Conservation (phyloP, 306 rosid species). For the Citrullus amarus region DNA sequence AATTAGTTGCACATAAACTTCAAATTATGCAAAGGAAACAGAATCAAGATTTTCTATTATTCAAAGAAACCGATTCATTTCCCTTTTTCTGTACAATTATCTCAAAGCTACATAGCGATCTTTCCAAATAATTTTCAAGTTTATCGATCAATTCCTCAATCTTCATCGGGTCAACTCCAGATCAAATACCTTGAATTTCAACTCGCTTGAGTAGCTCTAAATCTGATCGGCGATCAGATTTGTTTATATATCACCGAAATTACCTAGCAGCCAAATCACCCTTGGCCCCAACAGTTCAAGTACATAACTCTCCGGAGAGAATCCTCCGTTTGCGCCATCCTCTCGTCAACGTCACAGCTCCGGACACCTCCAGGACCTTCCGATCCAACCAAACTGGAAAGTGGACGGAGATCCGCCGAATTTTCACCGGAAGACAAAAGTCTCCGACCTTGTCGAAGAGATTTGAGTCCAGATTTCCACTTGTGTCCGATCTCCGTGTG, state of each 20-base stretch:
- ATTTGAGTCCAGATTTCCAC: constrained; percentile 42
- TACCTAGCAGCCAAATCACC: constrained; percentile 24
- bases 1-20: not conserved
- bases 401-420: constrained; percentile 20
- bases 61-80: not conserved
- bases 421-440: constrained; percentile 24
- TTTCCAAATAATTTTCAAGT: not conserved
- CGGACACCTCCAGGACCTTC: constrained; percentile 20
- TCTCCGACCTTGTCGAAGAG: constrained; percentile 37
- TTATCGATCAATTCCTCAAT: not conserved
- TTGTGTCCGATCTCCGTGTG: constrained; percentile 48
- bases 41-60: not conserved
- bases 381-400: constrained; percentile 29
- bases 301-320: constrained; percentile 77
- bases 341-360: constrained; percentile 24
- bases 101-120: constrained; percentile 1
- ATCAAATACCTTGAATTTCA: not conserved
- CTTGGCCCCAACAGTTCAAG: constrained; percentile 92
- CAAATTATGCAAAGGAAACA: not conserved
- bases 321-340: constrained; percentile 45
- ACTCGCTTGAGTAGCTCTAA: not conserved
- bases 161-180: not conserved
- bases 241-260: not conserved
- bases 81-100: not conserved
- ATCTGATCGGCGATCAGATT: not conserved